Conservation (phyloP, 23 red algal genomes). For the Gracilariopsis chorda region DNA sequence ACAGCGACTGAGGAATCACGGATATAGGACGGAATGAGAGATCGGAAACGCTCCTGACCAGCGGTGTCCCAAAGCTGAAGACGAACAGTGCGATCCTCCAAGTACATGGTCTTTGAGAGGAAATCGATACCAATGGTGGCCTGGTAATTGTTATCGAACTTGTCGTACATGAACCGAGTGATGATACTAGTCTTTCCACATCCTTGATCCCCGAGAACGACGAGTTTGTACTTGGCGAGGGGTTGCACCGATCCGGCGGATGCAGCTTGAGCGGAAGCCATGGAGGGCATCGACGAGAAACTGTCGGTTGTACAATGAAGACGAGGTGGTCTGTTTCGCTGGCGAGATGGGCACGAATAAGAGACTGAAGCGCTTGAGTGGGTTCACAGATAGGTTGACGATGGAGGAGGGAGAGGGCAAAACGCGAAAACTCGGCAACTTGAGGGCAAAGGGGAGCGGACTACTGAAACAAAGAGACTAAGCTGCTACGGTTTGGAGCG, state of each 20-base stretch:
- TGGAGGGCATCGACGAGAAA: not conserved
- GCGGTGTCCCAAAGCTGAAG: conserved; percentile 99
- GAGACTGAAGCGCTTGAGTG: no score
- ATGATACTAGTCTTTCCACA: conserved; percentile 99
- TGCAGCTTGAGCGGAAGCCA: conserved; percentile 1
- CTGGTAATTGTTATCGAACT: conserved; percentile 99
- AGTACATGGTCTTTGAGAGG: conserved; percentile 98
- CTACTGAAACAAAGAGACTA: no score
- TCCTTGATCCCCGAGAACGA: conserved; percentile 95
- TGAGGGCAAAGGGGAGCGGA: no score
- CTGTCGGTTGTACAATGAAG: no score
- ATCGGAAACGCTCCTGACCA: conserved; percentile 99
- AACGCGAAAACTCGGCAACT: no score
- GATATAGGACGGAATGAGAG: conserved; percentile 99
- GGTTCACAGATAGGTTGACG: no score
- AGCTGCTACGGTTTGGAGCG: no score
- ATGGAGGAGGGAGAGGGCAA: no score
- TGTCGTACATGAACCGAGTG: conserved; percentile 99
- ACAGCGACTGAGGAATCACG: conserved; percentile 98
- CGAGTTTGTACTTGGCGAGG: conserved; percentile 99
- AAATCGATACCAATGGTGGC: conserved; percentile 99
- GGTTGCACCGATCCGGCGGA: conserved; percentile 61
- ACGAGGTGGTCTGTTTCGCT: no score
- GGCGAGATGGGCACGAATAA: no score
- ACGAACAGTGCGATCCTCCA: conserved; percentile 99